These are phyloP conservation scores for Dryas integrifolia DNA, from an alignment of 331 rosid species.

Conservation along the genomic window DNA sequence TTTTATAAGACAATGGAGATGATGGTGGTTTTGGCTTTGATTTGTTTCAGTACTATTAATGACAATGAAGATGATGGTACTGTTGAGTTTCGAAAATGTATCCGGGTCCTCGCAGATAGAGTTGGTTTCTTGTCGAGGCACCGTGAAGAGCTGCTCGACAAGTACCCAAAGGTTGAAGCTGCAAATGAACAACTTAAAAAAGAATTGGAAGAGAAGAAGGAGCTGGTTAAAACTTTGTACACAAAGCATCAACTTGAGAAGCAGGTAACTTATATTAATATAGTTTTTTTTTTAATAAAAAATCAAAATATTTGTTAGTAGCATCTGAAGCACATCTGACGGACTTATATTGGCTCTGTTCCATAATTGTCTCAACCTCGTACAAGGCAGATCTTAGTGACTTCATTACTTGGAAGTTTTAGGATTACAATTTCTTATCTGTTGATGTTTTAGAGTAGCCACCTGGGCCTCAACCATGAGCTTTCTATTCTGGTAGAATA, in stretches of 20 bases:
- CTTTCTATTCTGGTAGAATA: not conserved
- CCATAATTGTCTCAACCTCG: not conserved
- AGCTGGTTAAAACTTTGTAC: conserved; percentile 67
- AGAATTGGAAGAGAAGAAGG: conserved; percentile 80
- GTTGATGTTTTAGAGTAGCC: not conserved
- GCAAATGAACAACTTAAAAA: conserved; percentile 69
- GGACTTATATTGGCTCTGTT: no score
- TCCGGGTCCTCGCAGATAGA: conserved; percentile 67
- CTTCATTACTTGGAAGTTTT: not conserved
- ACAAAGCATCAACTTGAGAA: conserved; percentile 85
- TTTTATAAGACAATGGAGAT: conserved; percentile 22
- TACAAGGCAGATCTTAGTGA: not conserved
- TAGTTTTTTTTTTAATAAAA: no score
- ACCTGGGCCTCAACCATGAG: not conserved
- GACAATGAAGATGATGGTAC: conserved; percentile 87
- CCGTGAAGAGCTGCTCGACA: conserved; percentile 77
- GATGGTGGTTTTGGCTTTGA: conserved; percentile 18
- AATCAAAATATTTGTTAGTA: no score
- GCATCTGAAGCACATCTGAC: no score
- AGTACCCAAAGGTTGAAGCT: conserved; percentile 66
- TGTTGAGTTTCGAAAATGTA: conserved; percentile 71
- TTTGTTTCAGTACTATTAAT: conserved; percentile 62
- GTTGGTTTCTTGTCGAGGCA: conserved; percentile 72
- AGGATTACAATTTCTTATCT: not conserved
- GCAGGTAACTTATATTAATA: conserved; percentile 51